Base-by-base conservation (phyloP, 129 eudicot species). In the Chrysanthemum seticuspe region DNA sequence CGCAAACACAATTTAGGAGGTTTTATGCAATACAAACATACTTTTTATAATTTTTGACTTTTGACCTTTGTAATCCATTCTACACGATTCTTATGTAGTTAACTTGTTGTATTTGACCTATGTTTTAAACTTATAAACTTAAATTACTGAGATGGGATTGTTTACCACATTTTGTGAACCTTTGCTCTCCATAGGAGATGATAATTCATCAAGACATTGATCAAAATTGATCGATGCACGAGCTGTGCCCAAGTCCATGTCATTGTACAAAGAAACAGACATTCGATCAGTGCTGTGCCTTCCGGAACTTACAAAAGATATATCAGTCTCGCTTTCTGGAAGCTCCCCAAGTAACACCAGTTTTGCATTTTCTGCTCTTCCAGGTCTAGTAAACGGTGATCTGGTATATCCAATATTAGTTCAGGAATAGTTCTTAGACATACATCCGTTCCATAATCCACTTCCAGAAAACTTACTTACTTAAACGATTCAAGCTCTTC, bases 251-350 rank as follows among this genome's bases (percentile, higher is more conserved):
- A 78, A 57, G 51, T 87, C 89, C 29, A 87, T 5, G 31, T 86
- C 92, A 67, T 68, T 63, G 58, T 40, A 31, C 62, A 79, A 3
- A 63, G 78, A 31, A 57, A 10, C 50, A 40, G 74, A 75, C 72
- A 69, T 74, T 12, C 36, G 84, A 76, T 84, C 88, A 7, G 78
- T 54, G 79, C 84, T 87, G n/a, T 80, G 80, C 57, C 87, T 79
- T 36, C 54, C 85, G 8, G 81, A 56, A 54, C 91, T 79, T 18
- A 83, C 68, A 55, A 85, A 85, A 15, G 90, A 81, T 74, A 87
- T 73, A 59, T 87, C 93, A 4, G 87, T 68, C 13, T 87, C 89
- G 0, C 65, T 15, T 59, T 78, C 88, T 2, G 82, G 72, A 2
- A 76, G 68, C 11, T 87, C 89, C 12, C 69, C 73, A 58, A 80